Evolutionary conservation across 2,329 filamentous ascomycete genomes (phyloP).

Genomic region (Verticillium albo-atrum): DNA sequence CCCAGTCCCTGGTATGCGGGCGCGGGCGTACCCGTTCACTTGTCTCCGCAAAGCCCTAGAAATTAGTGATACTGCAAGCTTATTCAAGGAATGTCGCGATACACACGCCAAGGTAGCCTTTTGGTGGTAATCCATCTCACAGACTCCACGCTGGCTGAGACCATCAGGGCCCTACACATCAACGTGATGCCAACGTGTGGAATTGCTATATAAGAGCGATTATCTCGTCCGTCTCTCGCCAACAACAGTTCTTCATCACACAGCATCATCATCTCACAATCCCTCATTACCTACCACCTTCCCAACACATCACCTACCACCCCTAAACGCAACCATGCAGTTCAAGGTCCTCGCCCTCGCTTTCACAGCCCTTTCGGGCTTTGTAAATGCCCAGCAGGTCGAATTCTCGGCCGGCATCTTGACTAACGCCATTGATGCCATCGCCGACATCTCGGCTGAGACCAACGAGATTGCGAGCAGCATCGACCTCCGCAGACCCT

Average conservation of each 20-base stretch:
- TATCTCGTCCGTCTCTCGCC: neutral
- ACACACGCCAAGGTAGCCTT: neutral
- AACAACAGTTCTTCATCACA: neutral
- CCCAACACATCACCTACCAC: neutral
- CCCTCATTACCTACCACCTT: neutral
- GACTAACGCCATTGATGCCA: constrained; percentile 5
- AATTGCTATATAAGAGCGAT: neutral
- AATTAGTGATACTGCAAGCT: neutral
- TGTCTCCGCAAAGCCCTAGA: neutral
- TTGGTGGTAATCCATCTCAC: neutral
- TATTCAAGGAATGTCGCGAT: neutral
- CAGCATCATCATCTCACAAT: neutral
- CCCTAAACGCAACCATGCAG: constrained; percentile 8
- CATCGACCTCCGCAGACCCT: neutral
- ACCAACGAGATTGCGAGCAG: constrained; percentile 4
- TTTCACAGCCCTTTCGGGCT: constrained; percentile 11
- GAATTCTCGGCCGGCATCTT: constrained; percentile 5
- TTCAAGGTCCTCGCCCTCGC: constrained; percentile 13
- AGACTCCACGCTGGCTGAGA: neutral
- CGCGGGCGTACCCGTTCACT: neutral
- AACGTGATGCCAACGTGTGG: neutral
- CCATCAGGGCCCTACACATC: neutral
- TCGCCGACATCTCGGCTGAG: constrained; percentile 9
- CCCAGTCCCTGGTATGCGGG: neutral
- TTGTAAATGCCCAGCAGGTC: constrained; percentile 8